Conservation (phyloP, 1,284 basidiomycete genomes). For the Erythrobasidium hasegawianum region DNA sequence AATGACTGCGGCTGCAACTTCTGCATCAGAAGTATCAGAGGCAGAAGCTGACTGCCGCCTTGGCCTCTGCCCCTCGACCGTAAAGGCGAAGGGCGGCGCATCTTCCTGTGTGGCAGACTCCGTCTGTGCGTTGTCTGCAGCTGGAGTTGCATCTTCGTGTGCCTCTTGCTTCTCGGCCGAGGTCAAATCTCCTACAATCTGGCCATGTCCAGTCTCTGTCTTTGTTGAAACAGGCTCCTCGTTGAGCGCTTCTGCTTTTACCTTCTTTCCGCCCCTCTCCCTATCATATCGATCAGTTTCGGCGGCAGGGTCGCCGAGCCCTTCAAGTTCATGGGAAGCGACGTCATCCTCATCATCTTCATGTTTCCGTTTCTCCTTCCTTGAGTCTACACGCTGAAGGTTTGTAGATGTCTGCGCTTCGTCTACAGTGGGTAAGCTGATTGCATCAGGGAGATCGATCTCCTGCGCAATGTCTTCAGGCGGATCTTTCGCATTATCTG, state of each 20-base stretch:
- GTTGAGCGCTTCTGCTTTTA: slow-evolving; percentile 39
- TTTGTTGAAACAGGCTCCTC: too few relatives aligned
- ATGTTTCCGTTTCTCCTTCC: slow-evolving; percentile 33
- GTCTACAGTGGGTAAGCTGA: neutral
- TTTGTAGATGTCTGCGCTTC: slow-evolving; percentile 1
- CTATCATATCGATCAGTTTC: slow-evolving; percentile 50
- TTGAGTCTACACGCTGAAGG: slow-evolving; percentile 8
- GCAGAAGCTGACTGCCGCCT: neutral
- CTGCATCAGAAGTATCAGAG: neutral
- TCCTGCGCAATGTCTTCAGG: too few relatives aligned
- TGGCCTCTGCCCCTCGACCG: neutral
- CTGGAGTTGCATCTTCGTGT: too few relatives aligned
- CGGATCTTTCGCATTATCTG: too few relatives aligned
- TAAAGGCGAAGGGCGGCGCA: neutral
- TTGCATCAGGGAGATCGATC: too few relatives aligned
- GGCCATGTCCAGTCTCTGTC: too few relatives aligned
- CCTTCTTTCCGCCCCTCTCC: slow-evolving; percentile 50
- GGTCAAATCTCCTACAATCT: too few relatives aligned
- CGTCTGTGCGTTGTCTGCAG: neutral
- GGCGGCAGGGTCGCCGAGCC: slow-evolving; percentile 41
- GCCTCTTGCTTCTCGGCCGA: too few relatives aligned
- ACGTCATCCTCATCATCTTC: slow-evolving; percentile 13
- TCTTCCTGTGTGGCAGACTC: neutral
- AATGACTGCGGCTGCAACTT: slow-evolving; percentile 1
- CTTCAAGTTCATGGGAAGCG: neutral